These are phyloP conservation scores for Microsporum canis DNA, from an alignment of 2,329 filamentous ascomycete genomes.

Conservation along the genomic window DNA sequence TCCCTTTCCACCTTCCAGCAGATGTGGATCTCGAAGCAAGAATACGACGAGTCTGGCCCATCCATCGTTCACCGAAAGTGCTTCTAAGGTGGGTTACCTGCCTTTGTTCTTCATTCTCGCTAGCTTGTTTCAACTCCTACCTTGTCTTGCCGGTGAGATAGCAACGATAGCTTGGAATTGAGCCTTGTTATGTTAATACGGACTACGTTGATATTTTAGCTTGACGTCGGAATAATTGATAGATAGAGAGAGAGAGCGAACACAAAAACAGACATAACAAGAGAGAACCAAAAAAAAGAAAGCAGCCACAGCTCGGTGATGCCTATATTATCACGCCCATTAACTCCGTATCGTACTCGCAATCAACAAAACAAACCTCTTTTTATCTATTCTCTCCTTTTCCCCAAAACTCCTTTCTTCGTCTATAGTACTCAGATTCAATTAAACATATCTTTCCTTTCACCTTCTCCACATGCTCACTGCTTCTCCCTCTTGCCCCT, in stretches of 20 bases:
- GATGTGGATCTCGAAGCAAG: slow-evolving; percentile 99
- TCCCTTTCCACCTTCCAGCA: slow-evolving; percentile 99
- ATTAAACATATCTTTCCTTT: slow-evolving; percentile 3
- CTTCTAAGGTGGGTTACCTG: slow-evolving; percentile 66
- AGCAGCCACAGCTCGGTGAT: not conserved
- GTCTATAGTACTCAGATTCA: slow-evolving; percentile 5
- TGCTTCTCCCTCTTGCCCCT: not conserved
- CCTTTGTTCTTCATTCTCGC: not conserved
- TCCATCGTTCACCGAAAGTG: slow-evolving; percentile 99
- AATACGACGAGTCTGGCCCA: slow-evolving; percentile 99
- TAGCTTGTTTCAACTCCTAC: not conserved
- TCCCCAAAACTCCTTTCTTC: not conserved
- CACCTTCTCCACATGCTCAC: no score
- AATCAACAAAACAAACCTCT: not conserved
- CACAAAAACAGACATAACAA: not conserved
- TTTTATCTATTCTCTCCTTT: not conserved
- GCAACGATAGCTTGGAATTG: slow-evolving; percentile 5
- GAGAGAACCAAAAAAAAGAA: not conserved
- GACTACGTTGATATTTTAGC: slow-evolving; percentile 6
- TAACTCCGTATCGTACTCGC: slow-evolving; percentile 4
- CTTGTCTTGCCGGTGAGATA: slow-evolving; percentile 12
- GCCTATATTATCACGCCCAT: not conserved
- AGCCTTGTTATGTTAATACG: slow-evolving; percentile 3
- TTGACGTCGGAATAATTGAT: slow-evolving; percentile 6
- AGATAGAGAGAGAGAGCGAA: slow-evolving; percentile 5